These are phyloP conservation scores for Polyporus tsugae DNA, from an alignment of 1,284 basidiomycete species.

Conservation along the genomic window DNA sequence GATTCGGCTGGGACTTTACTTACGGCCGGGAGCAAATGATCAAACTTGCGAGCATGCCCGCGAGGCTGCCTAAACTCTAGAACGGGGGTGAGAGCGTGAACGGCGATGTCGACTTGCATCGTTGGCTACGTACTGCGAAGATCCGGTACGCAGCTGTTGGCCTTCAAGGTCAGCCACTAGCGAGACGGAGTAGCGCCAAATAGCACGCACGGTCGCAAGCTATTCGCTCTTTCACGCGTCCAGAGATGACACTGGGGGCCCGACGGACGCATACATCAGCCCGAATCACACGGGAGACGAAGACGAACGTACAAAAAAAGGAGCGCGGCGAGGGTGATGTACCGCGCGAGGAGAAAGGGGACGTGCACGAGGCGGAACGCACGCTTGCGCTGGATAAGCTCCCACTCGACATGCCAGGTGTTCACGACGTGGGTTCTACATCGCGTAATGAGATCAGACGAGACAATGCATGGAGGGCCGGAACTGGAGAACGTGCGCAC, in stretches of 20 bases:
- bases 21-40: constrained; percentile 24
- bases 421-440: constrained; percentile 21
- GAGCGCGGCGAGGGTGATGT: constrained; percentile 21
- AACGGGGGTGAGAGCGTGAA: not conserved
- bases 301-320: constrained; percentile 24
- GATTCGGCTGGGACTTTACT: not conserved
- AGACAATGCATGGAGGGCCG: not conserved
- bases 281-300: not conserved
- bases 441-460: not conserved
- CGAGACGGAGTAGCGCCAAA: not conserved
- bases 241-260: constrained; percentile 17
- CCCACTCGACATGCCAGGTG: constrained; percentile 23
- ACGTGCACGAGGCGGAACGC: constrained; percentile 21
- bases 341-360: constrained; percentile 28
- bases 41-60: constrained; percentile 20
- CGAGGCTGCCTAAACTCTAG: constrained; percentile 20
- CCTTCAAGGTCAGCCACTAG: not conserved
- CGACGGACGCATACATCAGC: not conserved
- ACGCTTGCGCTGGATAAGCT: constrained; percentile 23
- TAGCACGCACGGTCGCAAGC: constrained; percentile 21
- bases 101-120: no score
- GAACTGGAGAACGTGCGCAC: constrained; percentile 8
- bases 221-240: constrained; percentile 8
- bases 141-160: constrained; percentile 17
- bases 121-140: constrained; percentile 17